Percentiles rank a stretch among this genome's conserved stretches.
These are phyloP conservation scores for Macrocystidia cucumis DNA, from an alignment of 1,284 basidiomycete species.

Conservation along the genomic window DNA sequence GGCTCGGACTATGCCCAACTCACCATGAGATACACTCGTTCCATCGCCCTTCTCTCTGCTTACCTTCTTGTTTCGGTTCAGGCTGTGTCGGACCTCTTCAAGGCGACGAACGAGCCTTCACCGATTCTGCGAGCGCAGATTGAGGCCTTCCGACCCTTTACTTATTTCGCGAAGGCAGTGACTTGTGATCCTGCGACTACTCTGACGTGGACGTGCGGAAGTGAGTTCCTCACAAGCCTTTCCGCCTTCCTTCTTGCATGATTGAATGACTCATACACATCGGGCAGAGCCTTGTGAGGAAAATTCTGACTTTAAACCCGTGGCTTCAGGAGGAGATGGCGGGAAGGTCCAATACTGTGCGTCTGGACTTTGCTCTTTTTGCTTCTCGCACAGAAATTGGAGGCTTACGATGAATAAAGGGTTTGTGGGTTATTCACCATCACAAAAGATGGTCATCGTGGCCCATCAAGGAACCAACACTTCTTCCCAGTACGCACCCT, in stretches of 20 bases:
- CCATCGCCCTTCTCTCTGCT: too few relatives aligned
- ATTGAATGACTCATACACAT: too few relatives aligned
- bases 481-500: conserved; percentile 28
- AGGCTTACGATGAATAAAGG: too few relatives aligned
- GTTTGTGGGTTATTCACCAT: too few relatives aligned
- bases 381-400: too few relatives aligned
- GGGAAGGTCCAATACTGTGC: conserved; percentile 38
- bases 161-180: conserved; percentile 45
- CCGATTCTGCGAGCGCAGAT: too few relatives aligned
- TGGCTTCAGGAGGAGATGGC: conserved; percentile 58
- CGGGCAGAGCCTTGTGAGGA: conserved; percentile 44
- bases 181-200: conserved; percentile 42
- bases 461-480: conserved; percentile 46
- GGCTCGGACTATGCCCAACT: too few relatives aligned
- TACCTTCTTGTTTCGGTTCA: too few relatives aligned
- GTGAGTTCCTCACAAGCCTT: conserved; percentile 21
- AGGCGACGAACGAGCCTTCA: too few relatives aligned
- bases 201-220: conserved; percentile 50
- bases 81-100: too few relatives aligned
- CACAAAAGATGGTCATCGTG: conserved; percentile 41
- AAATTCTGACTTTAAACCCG: conserved; percentile 43
- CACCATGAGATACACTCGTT: too few relatives aligned
- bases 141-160: conserved; percentile 40
- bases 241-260: not conserved
- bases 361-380: conserved; percentile 23